Evolutionary conservation across 1,139 yeast genomes (phyloP).

Genomic region (Yamadazyma trypodendri): DNA sequence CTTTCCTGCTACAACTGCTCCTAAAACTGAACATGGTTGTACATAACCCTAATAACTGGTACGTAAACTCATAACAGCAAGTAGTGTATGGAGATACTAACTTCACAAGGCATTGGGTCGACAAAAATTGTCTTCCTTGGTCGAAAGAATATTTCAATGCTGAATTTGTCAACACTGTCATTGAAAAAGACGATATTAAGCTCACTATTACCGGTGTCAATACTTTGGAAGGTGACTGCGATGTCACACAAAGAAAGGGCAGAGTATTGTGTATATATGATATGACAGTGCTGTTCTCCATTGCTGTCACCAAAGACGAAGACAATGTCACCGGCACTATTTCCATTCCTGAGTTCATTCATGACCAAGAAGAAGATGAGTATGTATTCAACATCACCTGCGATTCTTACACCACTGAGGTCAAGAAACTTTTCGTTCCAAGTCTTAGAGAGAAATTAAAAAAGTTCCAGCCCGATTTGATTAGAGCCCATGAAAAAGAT

Average conservation of each 20-base stretch:
- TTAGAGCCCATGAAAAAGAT: conserved; percentile 59
- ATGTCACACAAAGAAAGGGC: conserved; percentile 80
- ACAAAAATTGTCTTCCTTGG: conserved; percentile 78
- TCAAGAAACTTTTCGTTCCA: conserved; percentile 53
- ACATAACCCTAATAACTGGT: conserved; percentile 83
- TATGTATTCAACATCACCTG: conserved; percentile 53
- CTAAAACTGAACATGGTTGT: conserved; percentile 52
- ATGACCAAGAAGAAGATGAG: conserved; percentile 67
- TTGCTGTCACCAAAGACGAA: conserved; percentile 32
- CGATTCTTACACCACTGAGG: conserved; percentile 33
- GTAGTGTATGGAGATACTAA: conserved; percentile 17
- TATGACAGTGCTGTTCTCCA: conserved; percentile 50
- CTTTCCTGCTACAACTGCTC: not conserved
- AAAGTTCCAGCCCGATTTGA: conserved; percentile 61
- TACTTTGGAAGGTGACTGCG: conserved; percentile 68
- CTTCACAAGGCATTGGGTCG: conserved; percentile 72
- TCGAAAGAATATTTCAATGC: conserved; percentile 56
- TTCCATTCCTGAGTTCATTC: conserved; percentile 64
- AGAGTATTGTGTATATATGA: conserved; percentile 75
- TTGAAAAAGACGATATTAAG: conserved; percentile 32
- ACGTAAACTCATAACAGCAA: conserved; percentile 23
- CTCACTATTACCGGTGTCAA: conserved; percentile 40
- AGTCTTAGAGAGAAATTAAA: conserved; percentile 45
- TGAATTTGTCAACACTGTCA: conserved; percentile 37
- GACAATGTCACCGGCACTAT: conserved; percentile 38